phyloP scores from a whole-genome alignment of 345 rosid genomes.

The Angophora floribunda region DNA sequence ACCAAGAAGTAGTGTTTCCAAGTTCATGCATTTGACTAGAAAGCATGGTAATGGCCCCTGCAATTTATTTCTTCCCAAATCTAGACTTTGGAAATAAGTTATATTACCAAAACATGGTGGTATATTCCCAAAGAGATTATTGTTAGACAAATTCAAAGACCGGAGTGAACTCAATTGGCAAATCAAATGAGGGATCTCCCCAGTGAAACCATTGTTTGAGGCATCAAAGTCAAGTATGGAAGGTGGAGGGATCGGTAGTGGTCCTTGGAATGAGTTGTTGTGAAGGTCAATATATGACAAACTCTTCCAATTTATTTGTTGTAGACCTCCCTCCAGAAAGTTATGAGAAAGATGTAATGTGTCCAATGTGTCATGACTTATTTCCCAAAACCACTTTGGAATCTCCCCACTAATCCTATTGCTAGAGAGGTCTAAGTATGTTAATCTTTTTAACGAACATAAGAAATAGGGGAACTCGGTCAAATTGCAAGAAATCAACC shows the following conservation, averaged over 20 bases:
- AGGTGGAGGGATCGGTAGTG: background rate
- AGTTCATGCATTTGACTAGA: background rate
- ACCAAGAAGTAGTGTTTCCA: background rate
- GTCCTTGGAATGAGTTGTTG: background rate
- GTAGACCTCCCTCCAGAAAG: background rate
- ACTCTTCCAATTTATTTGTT: background rate
- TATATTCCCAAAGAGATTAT: background rate
- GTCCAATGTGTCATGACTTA: background rate
- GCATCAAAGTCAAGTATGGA: too few relatives aligned
- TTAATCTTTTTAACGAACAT: background rate
- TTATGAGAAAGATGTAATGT: background rate
- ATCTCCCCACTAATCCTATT: background rate
- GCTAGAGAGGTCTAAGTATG: background rate
- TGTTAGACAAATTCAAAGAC: background rate
- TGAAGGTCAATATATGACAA: background rate
- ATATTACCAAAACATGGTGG: background rate
- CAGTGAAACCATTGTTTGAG: background rate
- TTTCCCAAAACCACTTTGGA: background rate
- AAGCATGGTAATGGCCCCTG: background rate
- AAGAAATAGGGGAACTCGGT: background rate
- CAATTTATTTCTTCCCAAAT: background rate
- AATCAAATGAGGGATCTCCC: background rate
- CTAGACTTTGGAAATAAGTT: fast-evolving
- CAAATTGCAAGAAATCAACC: background rate
- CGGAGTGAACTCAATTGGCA: background rate